Evolutionary conservation across 176 grass and related monocot species (phyloP), one percentile per base, ranked within the genome.

Genomic region (Oryza nivara): DNA sequence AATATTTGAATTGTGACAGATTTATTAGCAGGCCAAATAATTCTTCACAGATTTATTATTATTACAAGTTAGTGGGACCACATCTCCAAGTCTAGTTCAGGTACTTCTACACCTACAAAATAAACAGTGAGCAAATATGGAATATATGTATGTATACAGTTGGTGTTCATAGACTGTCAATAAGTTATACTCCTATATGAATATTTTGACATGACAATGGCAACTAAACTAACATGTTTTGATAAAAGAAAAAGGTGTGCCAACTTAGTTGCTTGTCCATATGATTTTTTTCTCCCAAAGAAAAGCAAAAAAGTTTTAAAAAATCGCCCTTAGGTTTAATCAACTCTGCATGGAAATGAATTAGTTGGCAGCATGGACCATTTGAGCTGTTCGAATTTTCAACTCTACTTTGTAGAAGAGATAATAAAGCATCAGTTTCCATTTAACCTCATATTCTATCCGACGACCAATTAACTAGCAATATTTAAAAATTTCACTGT

Each of bases 341-440:
- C 46, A 25, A 47, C 12, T 47, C 5, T 46, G 2, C 0, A 26
- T 8, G 41, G 3, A 8, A 47, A 73, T 14, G 20, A 73, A 48
- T 16, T 5, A 73, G 20, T 63, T 15, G 48, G 46, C 22, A 10
- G 25, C 28, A 26, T 38, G 19, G 7, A 34, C 19, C 13, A 23
- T 35, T 35, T 10, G 7, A 19, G 3, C 19, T 36, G 32, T 19
- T 11, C 58, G 19, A 38, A 17, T 51, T 17, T 70, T 15, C 58
- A 49, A 32, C 22, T 75, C 17, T 58, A 20, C 54, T 58, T 9
- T 58, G 17, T 81, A 26, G 6, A 41, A 51, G 41, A 66, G 43
- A 74, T 38, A 44, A 66, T 75, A 45, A n/a, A 15, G 12, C 58
- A 38, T 66, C 58, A 11, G 63, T 45, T 83, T 83, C 25, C 15